Conservation (phyloP, 1,284 basidiomycete genomes). For the Sanghuangporus baumii region DNA sequence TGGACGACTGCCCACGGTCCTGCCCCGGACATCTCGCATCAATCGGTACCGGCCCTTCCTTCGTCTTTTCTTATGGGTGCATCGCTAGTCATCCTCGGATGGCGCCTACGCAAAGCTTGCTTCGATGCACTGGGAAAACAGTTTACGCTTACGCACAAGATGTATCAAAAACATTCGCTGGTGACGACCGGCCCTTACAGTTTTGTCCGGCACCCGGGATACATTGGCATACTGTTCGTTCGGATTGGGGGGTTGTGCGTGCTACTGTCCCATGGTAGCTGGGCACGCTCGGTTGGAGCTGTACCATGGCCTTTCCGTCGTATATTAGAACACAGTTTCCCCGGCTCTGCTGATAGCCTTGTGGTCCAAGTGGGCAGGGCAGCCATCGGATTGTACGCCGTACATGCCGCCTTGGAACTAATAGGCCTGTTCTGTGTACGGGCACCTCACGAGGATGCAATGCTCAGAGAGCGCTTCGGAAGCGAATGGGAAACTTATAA, state of each 20-base stretch:
- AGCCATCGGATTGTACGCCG: neutral
- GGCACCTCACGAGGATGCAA: neutral
- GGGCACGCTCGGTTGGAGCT: neutral
- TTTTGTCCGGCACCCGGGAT: slow-evolving; percentile 16
- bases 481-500: neutral
- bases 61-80: neutral
- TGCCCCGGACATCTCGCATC: neutral
- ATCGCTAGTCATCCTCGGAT: neutral
- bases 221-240: slow-evolving; percentile 6
- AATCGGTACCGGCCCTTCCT: neutral
- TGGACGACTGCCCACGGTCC: neutral
- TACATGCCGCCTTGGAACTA: slow-evolving; percentile 2
- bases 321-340: neutral
- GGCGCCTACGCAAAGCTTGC: neutral
- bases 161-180: neutral
- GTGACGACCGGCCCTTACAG: slow-evolving; percentile 10
- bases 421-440: slow-evolving; percentile 4
- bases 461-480: neutral
- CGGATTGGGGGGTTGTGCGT: slow-evolving; percentile 5
- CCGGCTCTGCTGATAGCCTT: neutral
- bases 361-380: neutral
- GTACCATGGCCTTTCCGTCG: slow-evolving; percentile 5
- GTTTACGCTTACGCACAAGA: slow-evolving; percentile 14
- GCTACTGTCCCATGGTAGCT: neutral
- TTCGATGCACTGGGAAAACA: slow-evolving; percentile 4